Evolutionary conservation across 2,329 filamentous ascomycete species (phyloP), one percentile per base, ranked within the genome.

Genomic region (Fusarium concolor): DNA sequence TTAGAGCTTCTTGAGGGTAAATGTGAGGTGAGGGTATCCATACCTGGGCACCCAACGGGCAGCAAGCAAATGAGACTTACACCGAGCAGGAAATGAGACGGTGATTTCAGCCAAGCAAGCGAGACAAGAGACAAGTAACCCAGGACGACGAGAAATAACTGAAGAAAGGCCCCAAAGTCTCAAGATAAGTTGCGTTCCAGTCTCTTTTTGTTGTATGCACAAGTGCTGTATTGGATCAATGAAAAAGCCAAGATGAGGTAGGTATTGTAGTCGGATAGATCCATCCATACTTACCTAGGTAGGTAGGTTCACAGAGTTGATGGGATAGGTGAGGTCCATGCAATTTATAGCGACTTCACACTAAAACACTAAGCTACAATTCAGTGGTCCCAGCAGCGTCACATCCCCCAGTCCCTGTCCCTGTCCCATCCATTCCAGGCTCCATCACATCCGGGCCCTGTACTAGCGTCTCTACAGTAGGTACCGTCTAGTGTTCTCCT

Each of bases 41-140:
- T 68, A 64, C 43, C 53, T 68, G 41, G 65, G 65, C 61, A 66
- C 56, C 65, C 50, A 68, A 68, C 61, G 65, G 65, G 65, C 65
- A 68, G 46, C 65, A 68, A 65, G 60, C 43, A 69, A 65, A 68
- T 68, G 65, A 66, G 61, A 69, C 65, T 62, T 51, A 49, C 43
- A 56, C 55, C 38, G 14, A 59, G 45, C 58, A 58, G 20, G 52
- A 69, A 58, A 70, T 69, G 66, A 69, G 52, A 69, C 65, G 46
- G 51, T 58, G 60, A 59, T 67, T 58, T 68, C 44, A 44, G 65
- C 65, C 54, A 65, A 52, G 60, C 39, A 45, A 56, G 56, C 49
- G 60, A 64, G 44, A 64, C 60, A 53, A 54, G 56, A 64, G 41
- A 64, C 45, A 53, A 57, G 65, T 67, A 62, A 69, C 65, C 56